Evolutionary conservation across 2,329 filamentous ascomycete genomes (phyloP).

Genomic region (Cladobotryum mycophilum): DNA sequence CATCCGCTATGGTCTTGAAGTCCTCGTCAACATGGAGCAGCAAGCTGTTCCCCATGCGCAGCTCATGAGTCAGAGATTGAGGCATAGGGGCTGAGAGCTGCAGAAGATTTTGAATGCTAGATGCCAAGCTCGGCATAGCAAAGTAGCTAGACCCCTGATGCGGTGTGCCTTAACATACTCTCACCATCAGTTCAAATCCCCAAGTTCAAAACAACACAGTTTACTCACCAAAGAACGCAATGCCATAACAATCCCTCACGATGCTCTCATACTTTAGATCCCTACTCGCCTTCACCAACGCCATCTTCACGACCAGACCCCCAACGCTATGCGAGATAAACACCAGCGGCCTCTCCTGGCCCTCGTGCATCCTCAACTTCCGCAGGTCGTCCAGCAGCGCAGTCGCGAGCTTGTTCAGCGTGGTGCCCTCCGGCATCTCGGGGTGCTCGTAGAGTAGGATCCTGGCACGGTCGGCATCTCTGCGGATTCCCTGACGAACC

Average conservation of each 20-base stretch:
- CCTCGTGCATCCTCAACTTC: constrained; percentile 27
- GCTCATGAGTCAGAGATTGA: constrained; percentile 40
- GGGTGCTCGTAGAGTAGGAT: constrained; percentile 49
- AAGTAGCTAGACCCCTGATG: constrained; percentile 59
- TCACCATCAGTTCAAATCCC: neutral
- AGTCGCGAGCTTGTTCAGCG: constrained; percentile 39
- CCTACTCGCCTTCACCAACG: constrained; percentile 42
- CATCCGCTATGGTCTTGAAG: constrained; percentile 51
- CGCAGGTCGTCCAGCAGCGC: constrained; percentile 40
- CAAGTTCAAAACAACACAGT: neutral
- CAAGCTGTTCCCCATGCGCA: constrained; percentile 44
- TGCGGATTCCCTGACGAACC: constrained; percentile 47
- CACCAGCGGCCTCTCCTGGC: constrained; percentile 44
- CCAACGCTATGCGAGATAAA: constrained; percentile 58
- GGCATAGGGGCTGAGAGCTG: constrained; percentile 47
- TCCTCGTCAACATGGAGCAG: constrained; percentile 46
- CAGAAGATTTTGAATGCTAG: constrained; percentile 47
- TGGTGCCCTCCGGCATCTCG: constrained; percentile 33
- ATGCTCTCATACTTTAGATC: constrained; percentile 36
- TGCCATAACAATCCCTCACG: constrained; percentile 51
- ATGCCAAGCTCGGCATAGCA: constrained; percentile 49
- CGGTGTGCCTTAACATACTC: constrained; percentile 40
- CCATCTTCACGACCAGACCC: constrained; percentile 53
- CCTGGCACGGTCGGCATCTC: constrained; percentile 40
- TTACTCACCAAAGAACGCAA: constrained; percentile 51